Conservation (phyloP, 73 alveolate species). For the Breviolum minutum region DNA sequence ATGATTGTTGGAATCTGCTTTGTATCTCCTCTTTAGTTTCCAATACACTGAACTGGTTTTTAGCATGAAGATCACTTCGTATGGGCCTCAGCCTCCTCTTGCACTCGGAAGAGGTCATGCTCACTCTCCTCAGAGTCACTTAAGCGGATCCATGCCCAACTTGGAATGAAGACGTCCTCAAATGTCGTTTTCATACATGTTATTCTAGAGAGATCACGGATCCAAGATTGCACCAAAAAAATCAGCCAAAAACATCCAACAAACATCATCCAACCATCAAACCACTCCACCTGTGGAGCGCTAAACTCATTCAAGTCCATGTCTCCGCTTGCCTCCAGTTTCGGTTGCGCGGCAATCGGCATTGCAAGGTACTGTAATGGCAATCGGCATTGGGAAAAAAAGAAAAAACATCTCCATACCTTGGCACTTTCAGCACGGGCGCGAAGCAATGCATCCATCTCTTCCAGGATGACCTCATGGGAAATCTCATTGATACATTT, state of each 20-base stretch:
- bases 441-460: conserved; percentile 89
- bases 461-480: conserved; percentile 76
- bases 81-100: conserved; percentile 52
- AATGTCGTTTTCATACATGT: background rate
- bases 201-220: background rate
- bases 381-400: background rate
- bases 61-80: background rate
- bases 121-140: background rate
- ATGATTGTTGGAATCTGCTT: too few relatives aligned
- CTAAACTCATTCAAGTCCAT: conserved; percentile 32
- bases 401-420: background rate
- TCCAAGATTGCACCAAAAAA: too few relatives aligned
- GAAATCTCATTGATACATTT: background rate
- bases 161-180: too few relatives aligned
- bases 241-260: too few relatives aligned
- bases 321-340: conserved; percentile 13
- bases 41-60: background rate
- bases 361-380: background rate
- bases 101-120: conserved; percentile 11
- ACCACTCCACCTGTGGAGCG: background rate
- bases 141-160: background rate
- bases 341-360: too few relatives aligned
- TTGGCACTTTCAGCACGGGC: conserved; percentile 72
- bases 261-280: background rate
- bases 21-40: too few relatives aligned